Evolutionary conservation across 2,329 filamentous ascomycete genomes (phyloP), one percentile per base, ranked within the genome.

Genomic region (Verticillium tricorpus): DNA sequence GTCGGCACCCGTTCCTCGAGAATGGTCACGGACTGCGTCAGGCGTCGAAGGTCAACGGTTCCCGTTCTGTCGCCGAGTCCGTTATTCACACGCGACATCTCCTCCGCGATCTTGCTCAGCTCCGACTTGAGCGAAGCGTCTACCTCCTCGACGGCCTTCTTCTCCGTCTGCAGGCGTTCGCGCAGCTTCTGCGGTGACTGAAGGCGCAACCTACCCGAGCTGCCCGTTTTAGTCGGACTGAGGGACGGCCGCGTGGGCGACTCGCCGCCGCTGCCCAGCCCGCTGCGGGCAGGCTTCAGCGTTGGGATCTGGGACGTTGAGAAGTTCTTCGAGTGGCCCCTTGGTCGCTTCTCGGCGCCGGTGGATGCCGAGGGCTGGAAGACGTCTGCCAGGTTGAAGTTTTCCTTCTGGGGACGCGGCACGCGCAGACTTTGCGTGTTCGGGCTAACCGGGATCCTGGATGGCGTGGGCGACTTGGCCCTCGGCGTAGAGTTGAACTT

Each of bases 91-190:
- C 80, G 80, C 22, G 87, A 87, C 78, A 97, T 86, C 72, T 97
- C 93, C 62, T 92, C 87, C 1, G 90, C 85, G 68, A 97, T 94
- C 66, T 89, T 89, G 58, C 85, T 86, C 9, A 97, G 80, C 72
- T 97, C 93, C 5, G 86, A 85, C 72, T 89, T 86, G 15, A 97
- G 76, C 3, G 84, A 84, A 2, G 83, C 81, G 64, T 93, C 91
- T 0, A 89, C 87, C 9, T 88, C 86, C 5, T 87, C 85, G 17
- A 93, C 86, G 0, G 88, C 85, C 61, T 85, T 87, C 74, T 93
- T 92, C 73, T 97, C 93, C 57, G 86, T 88, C 69, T 94, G 89
- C 0, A 97, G 82, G 37, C 94, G 89, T 76, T 97, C 93, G 19
- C 93, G 90, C 22, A 94, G 79, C 72, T 90, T 93, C 68, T 90